Conservation (phyloP, 352 stramenopile species). For the Peronospora tabacina region DNA sequence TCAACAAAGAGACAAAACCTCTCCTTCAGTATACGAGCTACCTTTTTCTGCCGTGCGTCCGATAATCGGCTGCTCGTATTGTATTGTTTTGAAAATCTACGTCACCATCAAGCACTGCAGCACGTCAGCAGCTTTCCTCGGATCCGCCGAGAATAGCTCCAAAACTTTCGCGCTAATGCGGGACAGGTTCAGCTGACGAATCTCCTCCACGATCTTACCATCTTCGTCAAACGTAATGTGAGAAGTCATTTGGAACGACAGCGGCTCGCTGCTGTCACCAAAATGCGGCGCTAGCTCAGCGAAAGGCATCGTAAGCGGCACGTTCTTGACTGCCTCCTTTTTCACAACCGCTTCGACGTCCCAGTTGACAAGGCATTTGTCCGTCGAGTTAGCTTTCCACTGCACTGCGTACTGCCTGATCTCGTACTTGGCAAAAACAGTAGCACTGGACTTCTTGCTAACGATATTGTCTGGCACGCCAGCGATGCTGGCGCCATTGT, state of each 20-base stretch:
- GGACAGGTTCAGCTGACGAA: constrained; percentile 64
- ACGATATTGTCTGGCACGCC: constrained; percentile 54
- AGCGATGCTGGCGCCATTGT: constrained; percentile 31
- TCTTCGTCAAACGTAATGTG: constrained; percentile 77
- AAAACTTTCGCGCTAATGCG: constrained; percentile 47
- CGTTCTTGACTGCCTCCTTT: constrained; percentile 39
- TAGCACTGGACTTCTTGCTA: constrained; percentile 49
- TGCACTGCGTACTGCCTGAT: constrained; percentile 78
- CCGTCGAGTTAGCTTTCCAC: constrained; percentile 56
- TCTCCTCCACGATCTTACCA: constrained; percentile 70
- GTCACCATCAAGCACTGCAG: constrained; percentile 39
- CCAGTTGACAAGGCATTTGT: constrained; percentile 75
- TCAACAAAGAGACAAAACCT: constrained; percentile 24
- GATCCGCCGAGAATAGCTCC: constrained; percentile 44
- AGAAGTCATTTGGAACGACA: constrained; percentile 67
- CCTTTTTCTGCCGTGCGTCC: constrained; percentile 21
- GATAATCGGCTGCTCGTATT: constrained; percentile 16
- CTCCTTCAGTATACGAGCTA: constrained; percentile 29
- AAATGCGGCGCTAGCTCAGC: constrained; percentile 47
- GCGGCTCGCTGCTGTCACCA: constrained; percentile 33
- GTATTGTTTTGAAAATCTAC: constrained; percentile 11
- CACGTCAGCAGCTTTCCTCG: constrained; percentile 47
- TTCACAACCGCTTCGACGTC: constrained; percentile 56
- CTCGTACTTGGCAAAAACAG: constrained; percentile 71
- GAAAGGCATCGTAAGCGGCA: constrained; percentile 60